These are phyloP conservation scores for Phytophthora sp. DNA, from an alignment of 352 stramenopile genomes.

Conservation along the genomic window DNA sequence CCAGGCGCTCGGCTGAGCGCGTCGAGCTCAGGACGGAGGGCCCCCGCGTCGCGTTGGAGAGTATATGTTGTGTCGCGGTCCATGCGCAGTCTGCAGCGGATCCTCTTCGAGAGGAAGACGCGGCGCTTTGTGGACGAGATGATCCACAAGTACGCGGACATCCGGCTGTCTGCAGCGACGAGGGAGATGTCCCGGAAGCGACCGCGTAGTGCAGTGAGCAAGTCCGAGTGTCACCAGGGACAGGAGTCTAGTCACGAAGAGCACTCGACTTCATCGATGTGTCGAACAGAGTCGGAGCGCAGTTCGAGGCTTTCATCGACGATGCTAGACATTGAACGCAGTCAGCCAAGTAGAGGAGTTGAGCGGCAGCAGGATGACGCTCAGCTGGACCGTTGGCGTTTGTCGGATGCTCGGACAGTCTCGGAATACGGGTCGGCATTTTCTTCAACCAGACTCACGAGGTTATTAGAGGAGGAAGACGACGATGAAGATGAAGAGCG, in stretches of 20 bases:
- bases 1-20: background rate
- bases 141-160: slow-evolving; percentile 41
- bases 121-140: slow-evolving; percentile 38
- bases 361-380: slow-evolving; percentile 18
- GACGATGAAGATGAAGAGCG: background rate
- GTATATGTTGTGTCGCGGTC: slow-evolving; percentile 32
- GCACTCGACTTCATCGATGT: slow-evolving; percentile 27
- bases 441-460: slow-evolving; percentile 20
- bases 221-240: slow-evolving; percentile 1
- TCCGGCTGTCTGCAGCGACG: slow-evolving; percentile 22
- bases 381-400: slow-evolving; percentile 19
- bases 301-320: slow-evolving; percentile 20
- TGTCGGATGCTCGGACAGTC: slow-evolving; percentile 16
- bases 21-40: background rate
- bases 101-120: slow-evolving; percentile 39
- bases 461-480: slow-evolving; percentile 12
- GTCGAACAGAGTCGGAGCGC: slow-evolving; percentile 30
- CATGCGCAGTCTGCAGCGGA: slow-evolving; percentile 37
- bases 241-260: slow-evolving; percentile 7
- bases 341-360: slow-evolving; percentile 14
- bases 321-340: slow-evolving; percentile 16
- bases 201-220: slow-evolving; percentile 13
- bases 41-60: slow-evolving; percentile 1
- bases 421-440: slow-evolving; percentile 26
- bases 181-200: slow-evolving; percentile 26